These are phyloP conservation scores for Penicillium arizonense DNA, from an alignment of 495 filamentous ascomycete genomes.

Conservation along the genomic window DNA sequence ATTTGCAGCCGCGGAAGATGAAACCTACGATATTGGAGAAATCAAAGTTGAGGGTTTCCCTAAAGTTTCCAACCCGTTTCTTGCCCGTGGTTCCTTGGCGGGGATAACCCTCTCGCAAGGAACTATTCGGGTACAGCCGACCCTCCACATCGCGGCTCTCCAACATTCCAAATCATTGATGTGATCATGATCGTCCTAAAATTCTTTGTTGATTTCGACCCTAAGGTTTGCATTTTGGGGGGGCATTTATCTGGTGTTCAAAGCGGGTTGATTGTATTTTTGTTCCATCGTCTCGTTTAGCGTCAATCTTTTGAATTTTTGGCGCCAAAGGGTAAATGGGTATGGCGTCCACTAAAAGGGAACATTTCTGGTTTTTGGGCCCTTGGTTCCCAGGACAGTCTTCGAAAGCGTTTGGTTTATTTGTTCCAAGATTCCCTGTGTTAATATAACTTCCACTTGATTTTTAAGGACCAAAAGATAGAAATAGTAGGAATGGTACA, in stretches of 20 bases:
- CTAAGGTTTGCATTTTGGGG: neutral
- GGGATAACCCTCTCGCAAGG: conserved; percentile 8
- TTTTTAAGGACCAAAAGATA: neutral
- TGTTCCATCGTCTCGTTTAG: neutral
- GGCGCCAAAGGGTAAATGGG: neutral
- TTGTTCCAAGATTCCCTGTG: neutral
- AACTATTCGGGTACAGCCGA: conserved; percentile 23
- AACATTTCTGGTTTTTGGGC: neutral
- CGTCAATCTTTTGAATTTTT: conserved; percentile 1
- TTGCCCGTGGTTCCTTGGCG: conserved; percentile 11
- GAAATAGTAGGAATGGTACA: too few relatives aligned
- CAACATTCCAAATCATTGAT: conserved; percentile 10
- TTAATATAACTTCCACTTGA: neutral
- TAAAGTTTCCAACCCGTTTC: conserved; percentile 5
- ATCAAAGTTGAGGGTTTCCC: neutral
- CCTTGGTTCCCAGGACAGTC: neutral
- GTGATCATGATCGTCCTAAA: conserved; percentile 19
- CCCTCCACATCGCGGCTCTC: conserved; percentile 13
- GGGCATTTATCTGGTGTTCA: conserved; percentile 1
- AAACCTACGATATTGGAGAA: conserved; percentile 3
- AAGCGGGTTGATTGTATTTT: conserved; percentile 1
- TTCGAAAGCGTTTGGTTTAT: neutral
- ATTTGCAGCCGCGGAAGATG: conserved; percentile 41
- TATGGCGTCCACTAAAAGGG: neutral
- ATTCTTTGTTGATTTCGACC: conserved; percentile 3